Base-by-base conservation (phyloP, 805 yeast genomes). In the Metschnikowia cubensis region DNA sequence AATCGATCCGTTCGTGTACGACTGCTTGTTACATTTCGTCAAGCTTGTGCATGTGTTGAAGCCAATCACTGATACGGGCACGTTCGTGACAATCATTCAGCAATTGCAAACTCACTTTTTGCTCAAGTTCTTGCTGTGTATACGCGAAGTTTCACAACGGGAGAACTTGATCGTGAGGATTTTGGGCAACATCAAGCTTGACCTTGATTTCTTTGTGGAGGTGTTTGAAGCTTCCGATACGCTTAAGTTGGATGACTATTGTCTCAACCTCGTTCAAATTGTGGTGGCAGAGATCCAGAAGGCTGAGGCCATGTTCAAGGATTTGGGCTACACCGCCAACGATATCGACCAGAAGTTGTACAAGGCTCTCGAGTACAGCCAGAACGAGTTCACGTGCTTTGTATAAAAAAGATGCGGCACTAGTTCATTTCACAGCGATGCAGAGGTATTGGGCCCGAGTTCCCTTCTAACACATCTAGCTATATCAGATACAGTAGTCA, bases 1-100 rank as follows among this genome's bases (percentile, higher is more conserved):
- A 10, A 64, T 73, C 8, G 75, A 73, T 51, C 73, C 73, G 2
- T 71, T 71, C 42, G 64, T 72, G 14, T 73, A 69, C 56, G 73
- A 67, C 39, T 59, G 68, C 4, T 61, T 73, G 45, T 60, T 71
- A 31, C 76, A 72, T 55, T 71, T 72, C 56, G 77, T 73, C 13
- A 71, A 68, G 53, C 57, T 73, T 35, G 66, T 70, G 4, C 68
- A 73, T 45, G 65, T 62, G 15, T 64, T 73, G 25, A 71, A 70
- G 50, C 78, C 78, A 13, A 62, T 73, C 17, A 71, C 76, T 0
- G 70, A 68, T 15, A 52, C 53, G 5, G 70, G 65, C 13, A 67
- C 70, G 6, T 73, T 73, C 45, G 59, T 64, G 13, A 66, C 59
- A 20, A 66, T 73, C 5, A 61, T 73, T 5, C 70, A 68, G 43